Evolutionary conservation across 495 filamentous ascomycete genomes (phyloP).

Genomic region (Daldinia loculata): DNA sequence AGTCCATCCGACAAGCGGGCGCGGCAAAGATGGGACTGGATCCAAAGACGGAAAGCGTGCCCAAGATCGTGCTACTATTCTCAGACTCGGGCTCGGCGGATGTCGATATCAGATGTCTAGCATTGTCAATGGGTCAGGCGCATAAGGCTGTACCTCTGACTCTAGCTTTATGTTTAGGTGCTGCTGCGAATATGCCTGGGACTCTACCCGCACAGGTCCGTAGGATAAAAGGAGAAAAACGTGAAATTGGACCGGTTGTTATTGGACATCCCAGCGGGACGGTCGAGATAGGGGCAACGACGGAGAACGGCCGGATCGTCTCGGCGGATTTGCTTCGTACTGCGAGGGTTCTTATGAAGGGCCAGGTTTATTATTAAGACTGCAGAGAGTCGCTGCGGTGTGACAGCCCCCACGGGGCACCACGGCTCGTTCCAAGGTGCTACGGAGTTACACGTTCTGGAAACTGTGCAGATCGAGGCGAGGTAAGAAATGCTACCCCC

Average conservation of each 20-base stretch:
- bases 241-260: constrained; percentile 51
- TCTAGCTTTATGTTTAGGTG: constrained; percentile 67
- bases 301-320: constrained; percentile 51
- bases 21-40: constrained; percentile 71
- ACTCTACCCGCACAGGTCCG: constrained; percentile 55
- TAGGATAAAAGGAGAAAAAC: constrained; percentile 32
- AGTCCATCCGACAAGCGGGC: constrained; percentile 67
- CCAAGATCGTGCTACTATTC: constrained; percentile 72
- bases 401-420: not conserved
- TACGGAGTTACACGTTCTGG: too few species aligned
- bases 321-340: constrained; percentile 63
- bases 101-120: constrained; percentile 57
- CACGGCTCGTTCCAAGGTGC: not conserved
- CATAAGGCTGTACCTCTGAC: constrained; percentile 72
- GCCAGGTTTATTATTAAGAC: constrained; percentile 61
- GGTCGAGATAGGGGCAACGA: constrained; percentile 62
- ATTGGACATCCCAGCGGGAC: constrained; percentile 70
- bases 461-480: not conserved
- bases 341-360: constrained; percentile 65
- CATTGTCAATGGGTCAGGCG: constrained; percentile 64
- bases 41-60: constrained; percentile 64
- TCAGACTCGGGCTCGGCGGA: constrained; percentile 18
- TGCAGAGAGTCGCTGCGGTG: not conserved
- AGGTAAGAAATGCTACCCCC: not conserved
- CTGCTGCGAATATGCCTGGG: constrained; percentile 61